Base-by-base conservation (phyloP, 208 protist species). In the Angomonas ambiguus region DNA sequence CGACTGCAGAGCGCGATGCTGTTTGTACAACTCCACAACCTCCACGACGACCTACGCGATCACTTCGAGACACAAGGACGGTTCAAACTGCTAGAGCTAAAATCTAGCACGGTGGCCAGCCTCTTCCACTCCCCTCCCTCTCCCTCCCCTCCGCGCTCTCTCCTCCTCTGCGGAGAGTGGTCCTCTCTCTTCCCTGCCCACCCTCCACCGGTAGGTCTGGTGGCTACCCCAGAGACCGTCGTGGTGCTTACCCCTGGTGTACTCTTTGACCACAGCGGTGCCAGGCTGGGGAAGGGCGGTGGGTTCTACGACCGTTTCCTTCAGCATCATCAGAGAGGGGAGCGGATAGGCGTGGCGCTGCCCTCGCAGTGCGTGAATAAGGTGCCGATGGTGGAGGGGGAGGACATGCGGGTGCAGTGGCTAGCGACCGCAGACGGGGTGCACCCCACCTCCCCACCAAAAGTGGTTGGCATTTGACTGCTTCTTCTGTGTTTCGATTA, bases 301-400 rank as follows among this genome's bases (percentile, higher is more conserved):
- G 90, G 90, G 22, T 96, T 81, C 73, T 96, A 96, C 73, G 90
- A 96, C 69, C 74, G 83, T 18, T 96, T 96, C 51, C 72, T 93
- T 11, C 27, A 35, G 30, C 25, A 59, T 31, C 53, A 59, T 13
- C 16, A 32, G 20, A 13, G 45, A 20, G 24, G 18, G 8, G 24
- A 8, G 8, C 18, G 18, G 45, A 20, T 53, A 5, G 45, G 18
- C 18, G 45, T 53, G 20, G 45, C 18, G 45, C 20, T 53, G 10
- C 45, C 45, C 3, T 53, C 20, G 10, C 45, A 53, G 45, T 3
- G 13, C 18, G 16, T 4, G 45, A 20, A 53, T 8, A 24, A n/a
- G 45, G 45, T 53, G 13, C 45, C 45, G 18, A n/a, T 53, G 45
- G 20, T 24, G 20, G 4, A 5, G 18, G 45, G 18, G 45, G 18